phyloP scores from a whole-genome alignment of 73 alveolate genomes.

The Paramecium sonneborni region DNA sequence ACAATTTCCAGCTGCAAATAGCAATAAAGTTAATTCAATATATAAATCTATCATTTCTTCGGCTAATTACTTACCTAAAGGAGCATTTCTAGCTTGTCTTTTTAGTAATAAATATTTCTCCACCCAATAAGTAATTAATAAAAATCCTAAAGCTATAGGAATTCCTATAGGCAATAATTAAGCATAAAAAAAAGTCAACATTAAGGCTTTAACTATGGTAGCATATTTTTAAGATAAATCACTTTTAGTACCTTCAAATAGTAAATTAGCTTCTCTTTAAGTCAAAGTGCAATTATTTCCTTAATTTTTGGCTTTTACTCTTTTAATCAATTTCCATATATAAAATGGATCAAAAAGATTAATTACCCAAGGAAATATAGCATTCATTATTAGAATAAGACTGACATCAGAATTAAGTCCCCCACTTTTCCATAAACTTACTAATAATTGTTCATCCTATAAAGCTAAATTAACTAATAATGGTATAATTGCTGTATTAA shows the following conservation, averaged over 20 bases:
- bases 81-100: neutral
- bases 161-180: constrained; percentile 16
- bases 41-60: constrained; percentile 41
- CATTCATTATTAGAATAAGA: neutral
- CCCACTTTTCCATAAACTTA: neutral
- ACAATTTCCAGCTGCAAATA: constrained; percentile 48
- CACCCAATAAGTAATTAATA: neutral
- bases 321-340: neutral
- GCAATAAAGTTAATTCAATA: neutral
- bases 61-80: neutral
- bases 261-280: neutral
- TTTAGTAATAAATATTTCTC: neutral
- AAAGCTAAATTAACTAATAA: neutral
- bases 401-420: constrained; percentile 21
- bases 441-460: neutral
- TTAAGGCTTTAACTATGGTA: neutral
- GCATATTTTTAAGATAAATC: constrained; percentile 22
- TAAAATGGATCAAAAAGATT: neutral
- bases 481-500: constrained; percentile 36
- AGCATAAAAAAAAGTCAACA: constrained; percentile 34
- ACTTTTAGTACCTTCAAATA: neutral
- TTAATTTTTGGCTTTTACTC: neutral
- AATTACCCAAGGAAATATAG: constrained; percentile 8
- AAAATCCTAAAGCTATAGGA: neutral
- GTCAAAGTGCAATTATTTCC: neutral